phyloP scores from a whole-genome alignment of 352 stramenopile species.

The Phytophthora crassamura region DNA sequence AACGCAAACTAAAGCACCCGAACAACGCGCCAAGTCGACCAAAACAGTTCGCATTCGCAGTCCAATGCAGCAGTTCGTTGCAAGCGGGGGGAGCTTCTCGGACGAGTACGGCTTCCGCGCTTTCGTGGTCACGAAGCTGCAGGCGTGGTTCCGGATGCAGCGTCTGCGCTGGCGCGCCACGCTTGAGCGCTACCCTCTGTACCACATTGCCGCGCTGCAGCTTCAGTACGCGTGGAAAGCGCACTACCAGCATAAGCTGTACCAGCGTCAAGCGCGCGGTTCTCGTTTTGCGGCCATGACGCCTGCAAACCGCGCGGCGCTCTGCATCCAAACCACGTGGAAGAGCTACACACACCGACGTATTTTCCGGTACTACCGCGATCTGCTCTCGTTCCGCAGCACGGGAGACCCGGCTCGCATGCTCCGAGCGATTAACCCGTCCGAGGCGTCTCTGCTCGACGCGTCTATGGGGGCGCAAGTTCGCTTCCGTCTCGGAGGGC shows the following conservation, averaged over 20 bases:
- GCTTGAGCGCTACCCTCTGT: constrained; percentile 69
- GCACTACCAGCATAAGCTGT: constrained; percentile 51
- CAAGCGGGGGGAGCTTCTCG: constrained; percentile 50
- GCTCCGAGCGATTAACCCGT: constrained; percentile 86
- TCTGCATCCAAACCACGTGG: constrained; percentile 70
- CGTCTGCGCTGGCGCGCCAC: constrained; percentile 48
- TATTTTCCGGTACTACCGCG: constrained; percentile 83
- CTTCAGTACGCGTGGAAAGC: constrained; percentile 80
- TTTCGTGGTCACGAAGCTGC: constrained; percentile 67
- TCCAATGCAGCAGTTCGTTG: constrained; percentile 83
- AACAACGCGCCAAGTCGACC: background rate
- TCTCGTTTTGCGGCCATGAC: constrained; percentile 28
- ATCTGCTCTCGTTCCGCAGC: constrained; percentile 84
- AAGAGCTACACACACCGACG: constrained; percentile 75
- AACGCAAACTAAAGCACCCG: background rate
- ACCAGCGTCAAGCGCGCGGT: constrained; percentile 22
- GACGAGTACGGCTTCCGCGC: constrained; percentile 64
- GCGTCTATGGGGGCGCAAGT: constrained; percentile 83
- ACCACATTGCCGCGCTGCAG: constrained; percentile 88
- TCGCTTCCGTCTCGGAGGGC: constrained; percentile 88
- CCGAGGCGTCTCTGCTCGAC: constrained; percentile 80
- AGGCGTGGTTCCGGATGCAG: constrained; percentile 80
- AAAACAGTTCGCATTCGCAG: constrained; percentile 26
- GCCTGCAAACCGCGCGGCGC: constrained; percentile 47
- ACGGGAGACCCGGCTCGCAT: constrained; percentile 80